Evolutionary conservation across 1,139 yeast genomes (phyloP).

Genomic region (Waltiozyma sp.): DNA sequence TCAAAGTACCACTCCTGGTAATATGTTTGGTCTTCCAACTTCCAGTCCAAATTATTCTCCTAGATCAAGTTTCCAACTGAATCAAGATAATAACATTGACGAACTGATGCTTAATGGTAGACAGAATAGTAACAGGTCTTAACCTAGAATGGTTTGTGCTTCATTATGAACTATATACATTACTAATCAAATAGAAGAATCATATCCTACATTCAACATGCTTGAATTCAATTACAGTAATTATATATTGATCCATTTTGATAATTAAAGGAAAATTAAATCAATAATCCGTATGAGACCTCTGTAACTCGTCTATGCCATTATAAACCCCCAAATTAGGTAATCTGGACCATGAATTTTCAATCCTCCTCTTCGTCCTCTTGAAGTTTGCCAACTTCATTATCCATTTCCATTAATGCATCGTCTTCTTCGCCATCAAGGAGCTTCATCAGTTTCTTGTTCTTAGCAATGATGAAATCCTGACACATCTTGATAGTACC

Average conservation of each 20-base stretch:
- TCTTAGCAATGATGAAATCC: conserved; percentile 40
- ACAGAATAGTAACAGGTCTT: background rate
- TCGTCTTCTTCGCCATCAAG: conserved; percentile 8
- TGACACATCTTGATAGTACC: conserved; percentile 89
- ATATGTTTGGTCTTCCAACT: conserved; percentile 32
- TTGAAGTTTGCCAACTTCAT: conserved; percentile 7
- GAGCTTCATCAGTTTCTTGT: conserved; percentile 13
- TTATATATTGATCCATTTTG: too few relatives aligned
- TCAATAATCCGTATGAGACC: too few relatives aligned
- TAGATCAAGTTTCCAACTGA: conserved; percentile 12
- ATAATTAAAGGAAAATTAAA: too few relatives aligned
- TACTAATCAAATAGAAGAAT: too few relatives aligned
- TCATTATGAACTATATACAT: too few relatives aligned
- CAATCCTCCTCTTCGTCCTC: conserved; percentile 14
- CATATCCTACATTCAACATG: too few relatives aligned
- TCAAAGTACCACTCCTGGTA: conserved; percentile 25
- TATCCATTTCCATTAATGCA: conserved; percentile 4
- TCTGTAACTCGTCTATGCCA: too few relatives aligned
- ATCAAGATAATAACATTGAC: conserved; percentile 15
- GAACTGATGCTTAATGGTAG: conserved; percentile 12
- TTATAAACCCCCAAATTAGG: conserved; percentile 1
- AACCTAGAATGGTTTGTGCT: background rate
- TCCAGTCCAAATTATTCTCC: conserved; percentile 16
- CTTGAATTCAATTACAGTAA: too few relatives aligned
- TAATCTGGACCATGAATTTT: conserved; percentile 4